These are phyloP conservation scores for Lactarius sanguifluus DNA, from an alignment of 768 basidiomycete genomes.

Conservation along the genomic window DNA sequence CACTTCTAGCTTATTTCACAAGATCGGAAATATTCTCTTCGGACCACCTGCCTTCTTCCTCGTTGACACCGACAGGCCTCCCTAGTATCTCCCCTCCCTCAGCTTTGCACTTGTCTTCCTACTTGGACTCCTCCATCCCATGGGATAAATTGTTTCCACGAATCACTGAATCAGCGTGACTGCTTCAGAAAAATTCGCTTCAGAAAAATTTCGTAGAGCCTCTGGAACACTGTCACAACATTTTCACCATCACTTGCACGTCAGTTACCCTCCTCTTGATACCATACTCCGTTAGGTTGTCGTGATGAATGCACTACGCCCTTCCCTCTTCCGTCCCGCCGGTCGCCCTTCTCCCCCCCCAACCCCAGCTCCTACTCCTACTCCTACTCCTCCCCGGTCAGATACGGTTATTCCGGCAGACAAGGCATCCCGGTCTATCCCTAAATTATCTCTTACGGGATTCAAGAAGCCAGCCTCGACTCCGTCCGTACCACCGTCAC, in stretches of 20 bases:
- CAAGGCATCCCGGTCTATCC: constrained; percentile 50
- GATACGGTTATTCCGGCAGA: constrained; percentile 45
- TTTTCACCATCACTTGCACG: constrained; percentile 31
- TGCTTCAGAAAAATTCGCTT: constrained; percentile 38
- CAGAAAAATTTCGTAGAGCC: constrained; percentile 31
- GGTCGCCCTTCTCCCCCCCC: constrained; percentile 65
- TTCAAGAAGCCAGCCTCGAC: constrained; percentile 60
- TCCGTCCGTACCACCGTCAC: constrained; percentile 36
- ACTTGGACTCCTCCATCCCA: constrained; percentile 30
- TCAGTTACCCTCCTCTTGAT: not conserved
- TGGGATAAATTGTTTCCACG: constrained; percentile 44
- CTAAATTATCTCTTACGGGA: constrained; percentile 57
- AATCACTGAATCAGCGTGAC: constrained; percentile 43
- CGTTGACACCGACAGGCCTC: constrained; percentile 74
- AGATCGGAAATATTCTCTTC: constrained; percentile 56
- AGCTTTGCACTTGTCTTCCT: constrained; percentile 15
- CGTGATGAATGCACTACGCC: constrained; percentile 67
- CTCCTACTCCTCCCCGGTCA: constrained; percentile 35
- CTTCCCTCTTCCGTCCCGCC: constrained; percentile 61
- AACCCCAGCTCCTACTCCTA: constrained; percentile 32
- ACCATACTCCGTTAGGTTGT: constrained; percentile 24
- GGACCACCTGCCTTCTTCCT: constrained; percentile 57
- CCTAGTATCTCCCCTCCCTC: constrained; percentile 48
- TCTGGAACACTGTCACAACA: constrained; percentile 22
- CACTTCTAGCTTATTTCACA: constrained; percentile 32